These are phyloP conservation scores for Decorospora gaudefroyi DNA, from an alignment of 2,329 filamentous ascomycete species.

Conservation along the genomic window DNA sequence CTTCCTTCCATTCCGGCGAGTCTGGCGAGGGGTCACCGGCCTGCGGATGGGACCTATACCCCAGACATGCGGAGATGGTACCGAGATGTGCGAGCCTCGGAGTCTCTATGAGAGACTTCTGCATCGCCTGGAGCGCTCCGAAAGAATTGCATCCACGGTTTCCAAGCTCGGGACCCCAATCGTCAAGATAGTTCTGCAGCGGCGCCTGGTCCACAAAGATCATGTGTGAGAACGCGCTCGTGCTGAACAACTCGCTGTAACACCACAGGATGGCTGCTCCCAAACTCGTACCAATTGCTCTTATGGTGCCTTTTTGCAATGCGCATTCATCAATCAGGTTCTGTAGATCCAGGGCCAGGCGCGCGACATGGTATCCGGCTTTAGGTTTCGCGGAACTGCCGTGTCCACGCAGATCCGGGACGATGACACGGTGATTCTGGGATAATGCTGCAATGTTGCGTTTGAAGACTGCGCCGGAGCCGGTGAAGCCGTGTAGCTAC, in stretches of 20 bases:
- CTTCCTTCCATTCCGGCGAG: slow-evolving; percentile 23
- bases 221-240: slow-evolving; percentile 25
- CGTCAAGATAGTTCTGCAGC: slow-evolving; percentile 31
- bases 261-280: slow-evolving; percentile 34
- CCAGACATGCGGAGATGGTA: slow-evolving; percentile 32
- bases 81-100: slow-evolving; percentile 24
- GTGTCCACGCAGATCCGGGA: slow-evolving; percentile 35
- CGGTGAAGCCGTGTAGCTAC: slow-evolving; percentile 37
- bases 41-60: slow-evolving; percentile 29
- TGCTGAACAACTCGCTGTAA: slow-evolving; percentile 36
- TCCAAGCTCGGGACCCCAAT: slow-evolving; percentile 30
- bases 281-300: slow-evolving; percentile 27
- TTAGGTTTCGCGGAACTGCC: slow-evolving; percentile 31
- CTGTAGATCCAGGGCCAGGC: slow-evolving; percentile 33
- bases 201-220: slow-evolving; percentile 39
- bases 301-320: slow-evolving; percentile 12
- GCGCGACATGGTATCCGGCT: slow-evolving; percentile 35
- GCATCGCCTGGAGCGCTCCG: slow-evolving; percentile 20
- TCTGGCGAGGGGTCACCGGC: slow-evolving; percentile 16
- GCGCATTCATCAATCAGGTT: slow-evolving; percentile 29
- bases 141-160: slow-evolving; percentile 31
- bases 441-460: slow-evolving; percentile 22
- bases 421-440: slow-evolving; percentile 15
- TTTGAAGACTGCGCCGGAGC: slow-evolving; percentile 27
- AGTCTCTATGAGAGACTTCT: slow-evolving; percentile 17